Evolutionary conservation across 495 filamentous ascomycete species (phyloP), one percentile per base, ranked within the genome.

Genomic region (Xylaria acuta): DNA sequence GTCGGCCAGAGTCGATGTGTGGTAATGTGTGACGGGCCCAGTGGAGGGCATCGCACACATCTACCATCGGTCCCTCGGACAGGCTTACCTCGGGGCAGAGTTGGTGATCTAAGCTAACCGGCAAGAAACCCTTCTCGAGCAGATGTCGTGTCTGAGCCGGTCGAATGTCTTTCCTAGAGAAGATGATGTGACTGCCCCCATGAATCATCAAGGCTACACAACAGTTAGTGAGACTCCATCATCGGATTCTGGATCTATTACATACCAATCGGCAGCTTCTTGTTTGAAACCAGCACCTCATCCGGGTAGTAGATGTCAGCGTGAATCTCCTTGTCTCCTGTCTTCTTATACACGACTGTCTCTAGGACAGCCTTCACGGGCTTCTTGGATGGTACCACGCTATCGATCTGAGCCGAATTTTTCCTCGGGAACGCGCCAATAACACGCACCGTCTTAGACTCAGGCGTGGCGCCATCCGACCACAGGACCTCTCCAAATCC

Each of bases 121-220:
- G 86, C 1, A 90, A 72, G 66, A 88, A 81, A 5, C 86, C 86
- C 2, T 72, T 70, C 0, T 75, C 60, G 3, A 87, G 76, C 0
- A 89, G 77, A 0, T 79, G 41, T 9, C 68, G 25, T 0, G 81
- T 86, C 65, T 89, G 88, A 20, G 69, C 59, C 0, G 80, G 81
- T 0, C 81, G 77, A 8, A 89, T 76, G 47, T 83, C 86, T 25
- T 82, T 82, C 0, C 87, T 77, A 0, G 83, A 82, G 18, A 86
- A 73, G 64, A 83, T 83, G 2, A 87, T 71, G 65, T 89, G 85
- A 40, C 87, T 81, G 14, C 88, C 88, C 1, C 88, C 88, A 66
- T 90, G 88, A 54, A 90, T 84, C 84, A 90, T 85, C 1, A 91
- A 74, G 11, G 87, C 89, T 87, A 60, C 43, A 60, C 30, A 7